Evolutionary conservation across 305 asterid genomes (phyloP).

Genomic region (Fraxinus xanthoxyloides): DNA sequence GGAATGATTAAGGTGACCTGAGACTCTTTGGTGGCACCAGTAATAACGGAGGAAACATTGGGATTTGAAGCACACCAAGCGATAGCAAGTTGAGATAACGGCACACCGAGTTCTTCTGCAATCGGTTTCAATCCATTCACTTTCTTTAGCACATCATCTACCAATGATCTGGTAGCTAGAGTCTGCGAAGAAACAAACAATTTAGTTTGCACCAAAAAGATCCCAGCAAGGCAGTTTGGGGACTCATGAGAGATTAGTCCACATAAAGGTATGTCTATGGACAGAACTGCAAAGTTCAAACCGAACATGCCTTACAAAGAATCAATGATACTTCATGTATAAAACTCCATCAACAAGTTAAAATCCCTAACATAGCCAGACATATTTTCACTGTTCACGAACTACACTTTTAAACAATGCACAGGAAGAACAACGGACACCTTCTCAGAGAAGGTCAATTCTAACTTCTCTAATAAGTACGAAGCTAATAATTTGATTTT

Average conservation of each 20-base stretch:
- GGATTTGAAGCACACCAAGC: conserved; percentile 99
- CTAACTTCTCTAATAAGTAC: not conserved
- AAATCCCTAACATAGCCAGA: not conserved
- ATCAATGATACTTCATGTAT: not conserved
- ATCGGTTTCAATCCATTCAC: conserved; percentile 77
- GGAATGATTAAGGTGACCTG: conserved; percentile 56
- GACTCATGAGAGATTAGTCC: not conserved
- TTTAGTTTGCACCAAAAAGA: conserved; percentile 9
- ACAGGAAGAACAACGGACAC: not conserved
- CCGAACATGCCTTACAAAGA: not conserved
- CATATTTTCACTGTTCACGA: not conserved
- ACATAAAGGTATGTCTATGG: not conserved
- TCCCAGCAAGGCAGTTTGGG: not conserved
- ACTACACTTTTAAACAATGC: not conserved
- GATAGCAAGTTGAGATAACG: conserved; percentile 88
- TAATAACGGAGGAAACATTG: conserved; percentile 87
- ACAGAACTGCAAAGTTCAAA: not conserved
- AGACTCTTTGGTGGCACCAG: conserved; percentile 93
- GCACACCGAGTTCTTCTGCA: conserved; percentile 83
- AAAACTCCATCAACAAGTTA: not conserved
- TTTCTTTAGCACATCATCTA: conserved; percentile 82
- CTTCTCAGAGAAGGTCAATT: no score
- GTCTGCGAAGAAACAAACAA: conserved; percentile 45
- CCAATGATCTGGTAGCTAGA: conserved; percentile 87
- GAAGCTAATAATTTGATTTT: not conserved